Evolutionary conservation across 768 basidiomycete species (phyloP), one percentile per base, ranked within the genome.

Genomic region (Pleurotus cornucopiae): DNA sequence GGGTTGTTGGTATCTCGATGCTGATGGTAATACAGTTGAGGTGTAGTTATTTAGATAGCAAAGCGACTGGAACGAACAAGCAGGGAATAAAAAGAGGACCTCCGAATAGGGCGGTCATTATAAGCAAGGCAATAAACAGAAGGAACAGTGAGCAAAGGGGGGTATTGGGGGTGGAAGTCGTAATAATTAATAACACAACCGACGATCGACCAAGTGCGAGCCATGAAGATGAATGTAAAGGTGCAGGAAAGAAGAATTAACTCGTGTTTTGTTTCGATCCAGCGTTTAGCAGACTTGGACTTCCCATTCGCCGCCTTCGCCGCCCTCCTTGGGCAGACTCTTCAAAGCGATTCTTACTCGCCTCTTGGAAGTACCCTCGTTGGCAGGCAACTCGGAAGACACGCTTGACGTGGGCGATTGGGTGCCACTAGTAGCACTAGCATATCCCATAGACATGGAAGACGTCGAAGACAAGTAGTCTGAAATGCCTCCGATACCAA

Each of bases 261-360:
- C 9, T 34, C 9, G 30, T 34, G 30, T 34, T 34, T 34, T 34
- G 30, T 34, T 34, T 34, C 9, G 11, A 3, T 34, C 30, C 30
- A 30, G 30, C 30, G 30, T 58, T 74, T 71, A 88, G 68, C 85
- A 87, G 51, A 88, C 73, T 66, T 86, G 81, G 46, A 90, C 85
- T 67, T 90, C 87, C 87, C 88, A 89, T 72, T 88, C 87, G 58
- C 86, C 87, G 46, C 85, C 85, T 66, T 86, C 84, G 59, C 79
- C 78, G 46, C 84, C 85, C 26, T 77, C 70, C 18, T 75, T 75
- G 0, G 86, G 85, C 69, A 84, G 71, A 62, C 79, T 83, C 70
- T 83, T 86, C 59, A 88, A 71, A 25, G 86, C 83, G 49, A 87
- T 84, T 60, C 84, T 78, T 59, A 86, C 84, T 39, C 86, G 78